A percentile compares a stretch with the other conserved stretches of the same genome.
Evolutionary conservation across 2,329 filamentous ascomycete species (phyloP).

Genomic region (Fusarium dlaminii): DNA sequence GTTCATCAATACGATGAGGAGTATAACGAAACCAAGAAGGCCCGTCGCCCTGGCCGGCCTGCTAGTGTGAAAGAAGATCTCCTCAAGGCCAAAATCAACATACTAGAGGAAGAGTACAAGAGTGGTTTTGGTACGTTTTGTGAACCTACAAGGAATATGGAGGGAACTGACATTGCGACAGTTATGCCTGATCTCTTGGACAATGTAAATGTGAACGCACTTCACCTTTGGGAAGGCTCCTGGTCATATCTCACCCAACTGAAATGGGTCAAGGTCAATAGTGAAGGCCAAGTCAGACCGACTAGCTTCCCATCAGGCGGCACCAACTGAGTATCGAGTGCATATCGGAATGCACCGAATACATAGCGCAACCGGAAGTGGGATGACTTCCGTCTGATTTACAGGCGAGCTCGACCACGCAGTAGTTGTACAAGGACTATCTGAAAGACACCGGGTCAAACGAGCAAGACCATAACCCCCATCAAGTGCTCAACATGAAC

Average conservation of each 20-base stretch:
- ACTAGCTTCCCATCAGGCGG: constrained; percentile 77
- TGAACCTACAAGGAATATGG: background rate
- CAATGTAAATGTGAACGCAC: constrained; percentile 68
- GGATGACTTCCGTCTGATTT: background rate
- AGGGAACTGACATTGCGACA: constrained; percentile 44
- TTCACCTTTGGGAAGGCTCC: constrained; percentile 82
- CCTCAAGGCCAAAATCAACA: constrained; percentile 74
- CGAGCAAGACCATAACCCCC: background rate
- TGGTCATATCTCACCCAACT: constrained; percentile 84
- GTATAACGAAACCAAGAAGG: constrained; percentile 70
- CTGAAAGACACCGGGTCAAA: background rate
- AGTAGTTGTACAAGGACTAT: background rate
- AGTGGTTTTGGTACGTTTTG: constrained; percentile 78
- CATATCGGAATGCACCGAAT: background rate
- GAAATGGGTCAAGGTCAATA: constrained; percentile 79
- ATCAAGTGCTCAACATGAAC: background rate
- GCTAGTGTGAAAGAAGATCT: constrained; percentile 80
- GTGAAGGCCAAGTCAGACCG: constrained; percentile 70
- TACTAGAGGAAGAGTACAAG: constrained; percentile 81
- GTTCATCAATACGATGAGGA: constrained; percentile 78
- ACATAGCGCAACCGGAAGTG: background rate
- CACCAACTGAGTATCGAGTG: constrained; percentile 14
- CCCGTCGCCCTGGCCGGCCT: constrained; percentile 81
- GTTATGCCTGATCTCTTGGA: constrained; percentile 80
- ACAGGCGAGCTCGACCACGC: background rate